Evolutionary conservation across 768 basidiomycete genomes (phyloP).

Genomic region (Vararia minispora): DNA sequence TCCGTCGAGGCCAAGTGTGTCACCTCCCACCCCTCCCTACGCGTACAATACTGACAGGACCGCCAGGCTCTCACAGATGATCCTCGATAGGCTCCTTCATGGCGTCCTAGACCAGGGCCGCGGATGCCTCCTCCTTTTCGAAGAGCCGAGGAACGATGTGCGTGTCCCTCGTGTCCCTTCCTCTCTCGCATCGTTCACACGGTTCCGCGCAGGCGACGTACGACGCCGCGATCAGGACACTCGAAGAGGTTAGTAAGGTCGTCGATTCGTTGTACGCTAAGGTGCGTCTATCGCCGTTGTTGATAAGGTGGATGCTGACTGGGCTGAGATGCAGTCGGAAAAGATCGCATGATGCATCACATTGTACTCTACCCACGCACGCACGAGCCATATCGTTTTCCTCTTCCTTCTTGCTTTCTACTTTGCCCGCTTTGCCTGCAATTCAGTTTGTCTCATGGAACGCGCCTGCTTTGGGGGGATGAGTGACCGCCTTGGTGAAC

Average conservation of each 20-base stretch:
- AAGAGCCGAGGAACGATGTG: conserved; percentile 77
- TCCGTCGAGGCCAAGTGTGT: conserved; percentile 86
- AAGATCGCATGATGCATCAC: conserved; percentile 17
- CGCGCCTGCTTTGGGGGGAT: no score
- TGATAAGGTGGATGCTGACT: background rate
- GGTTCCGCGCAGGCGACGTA: conserved; percentile 58
- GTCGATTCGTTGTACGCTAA: conserved; percentile 90
- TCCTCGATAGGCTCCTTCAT: conserved; percentile 86
- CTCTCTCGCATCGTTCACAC: background rate
- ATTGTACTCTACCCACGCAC: no score
- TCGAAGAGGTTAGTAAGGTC: conserved; percentile 88
- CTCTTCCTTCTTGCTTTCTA: no score
- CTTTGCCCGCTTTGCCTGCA: no score
- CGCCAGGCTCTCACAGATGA: conserved; percentile 89
- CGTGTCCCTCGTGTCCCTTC: conserved; percentile 21
- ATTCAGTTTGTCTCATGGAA: no score
- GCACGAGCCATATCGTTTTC: no score
- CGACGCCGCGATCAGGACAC: conserved; percentile 77
- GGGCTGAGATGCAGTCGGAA: conserved; percentile 6
- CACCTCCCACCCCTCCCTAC: background rate
- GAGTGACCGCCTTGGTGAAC: no score
- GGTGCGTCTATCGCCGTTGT: conserved; percentile 27
- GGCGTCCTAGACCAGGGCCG: conserved; percentile 96
- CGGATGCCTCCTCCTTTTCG: conserved; percentile 86
- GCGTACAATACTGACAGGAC: background rate